phyloP scores from a whole-genome alignment of 169 alveolate genomes.

The Pseudocohnilembus persalinus region DNA sequence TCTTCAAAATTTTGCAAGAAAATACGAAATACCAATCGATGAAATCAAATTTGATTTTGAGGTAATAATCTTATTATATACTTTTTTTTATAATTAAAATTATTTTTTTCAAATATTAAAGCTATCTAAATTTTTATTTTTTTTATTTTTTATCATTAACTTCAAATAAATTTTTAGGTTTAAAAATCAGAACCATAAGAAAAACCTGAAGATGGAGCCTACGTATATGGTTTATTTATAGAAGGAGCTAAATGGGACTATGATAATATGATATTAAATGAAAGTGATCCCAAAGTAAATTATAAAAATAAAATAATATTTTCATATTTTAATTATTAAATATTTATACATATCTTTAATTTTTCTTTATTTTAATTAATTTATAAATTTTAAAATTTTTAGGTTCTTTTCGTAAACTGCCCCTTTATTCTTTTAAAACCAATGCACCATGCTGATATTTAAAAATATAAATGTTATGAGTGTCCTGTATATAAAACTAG shows the following conservation, averaged over 20 bases:
- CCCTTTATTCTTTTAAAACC: constrained; percentile 60
- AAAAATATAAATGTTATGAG: constrained; percentile 51
- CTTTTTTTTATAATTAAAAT: background rate
- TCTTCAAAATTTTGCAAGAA: constrained; percentile 89
- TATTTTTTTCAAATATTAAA: background rate
- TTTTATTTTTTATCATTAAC: background rate
- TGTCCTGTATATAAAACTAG: constrained; percentile 81
- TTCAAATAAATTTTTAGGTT: no score
- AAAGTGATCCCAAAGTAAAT: constrained; percentile 64
- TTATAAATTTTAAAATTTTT: constrained; percentile 14
- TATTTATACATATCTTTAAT: no score
- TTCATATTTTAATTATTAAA: no score
- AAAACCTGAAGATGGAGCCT: constrained; percentile 65
- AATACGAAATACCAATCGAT: constrained; percentile 89
- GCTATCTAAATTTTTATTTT: background rate
- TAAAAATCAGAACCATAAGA: background rate
- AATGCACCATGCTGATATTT: constrained; percentile 35
- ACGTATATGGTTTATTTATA: constrained; percentile 73
- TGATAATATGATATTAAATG: constrained; percentile 57
- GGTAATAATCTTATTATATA: background rate
- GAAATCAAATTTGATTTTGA: constrained; percentile 75
- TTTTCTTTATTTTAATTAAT: background rate
- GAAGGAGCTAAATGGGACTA: constrained; percentile 86
- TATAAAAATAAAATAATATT: no score
- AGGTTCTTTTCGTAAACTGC: constrained; percentile 56